Evolutionary conservation across 495 filamentous ascomycete genomes (phyloP).

Genomic region (Aspergillus bridgeri): DNA sequence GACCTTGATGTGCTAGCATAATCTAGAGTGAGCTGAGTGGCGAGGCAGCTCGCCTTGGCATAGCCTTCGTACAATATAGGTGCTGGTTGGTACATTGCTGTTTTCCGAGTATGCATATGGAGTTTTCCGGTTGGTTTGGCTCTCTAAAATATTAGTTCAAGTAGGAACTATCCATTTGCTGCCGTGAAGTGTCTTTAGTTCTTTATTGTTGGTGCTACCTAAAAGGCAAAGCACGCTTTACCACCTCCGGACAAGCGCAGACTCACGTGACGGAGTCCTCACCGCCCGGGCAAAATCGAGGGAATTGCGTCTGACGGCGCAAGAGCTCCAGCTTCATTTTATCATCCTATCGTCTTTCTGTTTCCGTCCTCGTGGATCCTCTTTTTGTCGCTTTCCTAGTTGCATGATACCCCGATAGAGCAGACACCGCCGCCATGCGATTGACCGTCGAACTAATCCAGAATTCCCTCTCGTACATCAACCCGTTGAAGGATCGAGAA

Average conservation of each 20-base stretch:
- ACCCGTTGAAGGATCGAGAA: slow-evolving; percentile 96
- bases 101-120: no score
- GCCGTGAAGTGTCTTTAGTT: no score
- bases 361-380: background rate
- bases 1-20: no score
- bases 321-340: slow-evolving; percentile 7
- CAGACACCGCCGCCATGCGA: slow-evolving; percentile 62
- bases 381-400: background rate
- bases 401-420: slow-evolving; percentile 21
- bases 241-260: background rate
- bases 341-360: background rate
- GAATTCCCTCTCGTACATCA: slow-evolving; percentile 91
- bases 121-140: no score
- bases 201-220: no score
- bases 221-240: background rate
- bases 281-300: slow-evolving; percentile 19
- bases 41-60: no score
- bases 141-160: no score
- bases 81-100: no score
- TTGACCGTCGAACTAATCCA: slow-evolving; percentile 91
- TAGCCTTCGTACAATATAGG: no score
- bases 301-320: slow-evolving; percentile 5
- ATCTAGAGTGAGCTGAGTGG: no score
- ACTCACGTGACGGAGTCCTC: background rate
- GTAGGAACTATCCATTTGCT: no score